Evolutionary conservation across 2,329 filamentous ascomycete genomes (phyloP), one percentile per base, ranked within the genome.

Genomic region (Simplicillium sp.): DNA sequence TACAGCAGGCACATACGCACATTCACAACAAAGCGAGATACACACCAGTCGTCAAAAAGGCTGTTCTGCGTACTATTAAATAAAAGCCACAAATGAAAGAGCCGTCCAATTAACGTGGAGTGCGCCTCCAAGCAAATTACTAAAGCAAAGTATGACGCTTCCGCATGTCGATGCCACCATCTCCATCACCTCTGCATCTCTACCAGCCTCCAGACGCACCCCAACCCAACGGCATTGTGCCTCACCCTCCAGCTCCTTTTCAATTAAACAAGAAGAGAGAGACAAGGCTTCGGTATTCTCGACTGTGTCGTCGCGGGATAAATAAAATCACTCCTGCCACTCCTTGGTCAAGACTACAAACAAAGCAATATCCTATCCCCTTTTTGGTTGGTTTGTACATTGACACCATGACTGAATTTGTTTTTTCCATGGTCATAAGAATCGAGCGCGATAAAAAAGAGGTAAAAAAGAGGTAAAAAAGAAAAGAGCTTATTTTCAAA

Each of bases 391-490:
- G 20, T 25, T 33, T 33, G 15, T 33, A 33, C 31, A 33, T n/a
- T 15, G 31, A 33, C 31, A n/a, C 31, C 31, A 13, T 33, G 13
- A 33, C 12, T n/a, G 13, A 33, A 6, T 33, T 33, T 5, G 12
- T 33, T 33, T 33, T 33, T 33, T 33, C 6, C 31, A 15, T 33
- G 5, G 15, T 33, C 31, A 33, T 33, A 33, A 33, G 5, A 33
- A 33, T 33, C 15, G 31, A 13, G 12, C 15, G 31, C 15, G 12
- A 33, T 6, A 33, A 33, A 15, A 33, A 15, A 11, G n/a, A 9
- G 9, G 29, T 31, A 31, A n/a, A 9, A 31, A 31, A 9, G n/a
- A 13, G 36, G 36, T 36, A 38, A 18, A 42, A 29, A 36, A 38
- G 36, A 25, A 34, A 42, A 34, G 35, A 25, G 20, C 20, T 25